These are phyloP conservation scores for Plectosphaerella cucumerina DNA, from an alignment of 2,329 filamentous ascomycete genomes.

Conservation along the genomic window DNA sequence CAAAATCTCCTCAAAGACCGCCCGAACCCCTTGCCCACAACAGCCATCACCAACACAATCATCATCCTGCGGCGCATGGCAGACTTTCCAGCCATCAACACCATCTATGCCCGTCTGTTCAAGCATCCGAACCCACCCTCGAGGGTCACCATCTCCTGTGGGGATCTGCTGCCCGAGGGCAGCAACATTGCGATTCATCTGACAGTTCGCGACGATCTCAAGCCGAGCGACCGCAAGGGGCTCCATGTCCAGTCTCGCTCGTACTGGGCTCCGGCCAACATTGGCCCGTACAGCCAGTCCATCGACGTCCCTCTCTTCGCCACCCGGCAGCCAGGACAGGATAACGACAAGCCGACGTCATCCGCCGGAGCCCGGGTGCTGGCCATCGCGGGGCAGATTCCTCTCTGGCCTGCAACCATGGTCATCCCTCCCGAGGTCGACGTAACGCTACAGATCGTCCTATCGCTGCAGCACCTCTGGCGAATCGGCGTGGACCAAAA, in stretches of 20 bases:
- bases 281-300: constrained; percentile 94
- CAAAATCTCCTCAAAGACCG: constrained; percentile 30
- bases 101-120: constrained; percentile 73
- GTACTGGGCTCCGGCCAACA: constrained; percentile 98
- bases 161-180: constrained; percentile 56
- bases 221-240: constrained; percentile 42
- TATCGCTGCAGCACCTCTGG: constrained; percentile 87
- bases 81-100: constrained; percentile 73
- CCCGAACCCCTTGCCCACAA: constrained; percentile 23
- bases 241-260: constrained; percentile 90
- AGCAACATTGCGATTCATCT: constrained; percentile 58
- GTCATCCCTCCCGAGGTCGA: constrained; percentile 37
- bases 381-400: constrained; percentile 86
- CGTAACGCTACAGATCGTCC: constrained; percentile 55
- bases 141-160: constrained; percentile 77
- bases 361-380: constrained; percentile 33
- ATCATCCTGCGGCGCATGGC: constrained; percentile 76
- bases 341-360: not conserved
- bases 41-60: constrained; percentile 49
- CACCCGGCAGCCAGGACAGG: not conserved
- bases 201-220: constrained; percentile 28
- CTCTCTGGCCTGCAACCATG: constrained; percentile 80
- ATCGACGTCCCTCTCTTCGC: constrained; percentile 45
- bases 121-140: constrained; percentile 75
- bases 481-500: constrained; percentile 70